Conservation (phyloP, 73 alveolate genomes). For the Paramecium sexaurelia region DNA sequence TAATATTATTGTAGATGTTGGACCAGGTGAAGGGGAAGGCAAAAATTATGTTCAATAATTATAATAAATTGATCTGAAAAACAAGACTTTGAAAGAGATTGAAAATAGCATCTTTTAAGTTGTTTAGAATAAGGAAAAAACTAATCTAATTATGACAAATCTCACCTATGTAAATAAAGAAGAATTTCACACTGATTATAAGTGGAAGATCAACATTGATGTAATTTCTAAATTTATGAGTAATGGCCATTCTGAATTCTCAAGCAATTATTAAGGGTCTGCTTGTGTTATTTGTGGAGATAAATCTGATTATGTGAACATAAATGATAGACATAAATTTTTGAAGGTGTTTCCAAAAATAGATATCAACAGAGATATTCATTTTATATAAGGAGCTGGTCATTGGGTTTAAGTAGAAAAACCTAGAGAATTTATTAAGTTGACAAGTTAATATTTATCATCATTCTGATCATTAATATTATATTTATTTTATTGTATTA, state of each 20-base stretch:
- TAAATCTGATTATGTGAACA: conserved; percentile 23
- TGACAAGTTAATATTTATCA: neutral
- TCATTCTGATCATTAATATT: neutral
- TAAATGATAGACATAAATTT: neutral
- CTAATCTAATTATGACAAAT: neutral
- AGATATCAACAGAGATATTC: neutral
- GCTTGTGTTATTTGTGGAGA: conserved; percentile 48
- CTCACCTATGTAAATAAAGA: neutral
- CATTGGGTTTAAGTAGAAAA: conserved; percentile 62
- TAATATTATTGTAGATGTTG: conserved; percentile 26
- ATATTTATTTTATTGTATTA: neutral
- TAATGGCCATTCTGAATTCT: conserved; percentile 1
- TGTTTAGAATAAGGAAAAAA: neutral
- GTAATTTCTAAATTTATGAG: conserved; percentile 17
- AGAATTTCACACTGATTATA: neutral
- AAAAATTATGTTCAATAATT: neutral
- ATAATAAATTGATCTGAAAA: neutral
- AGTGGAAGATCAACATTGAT: conserved; percentile 1
- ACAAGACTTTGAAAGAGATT: neutral
- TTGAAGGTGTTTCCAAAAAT: neutral
- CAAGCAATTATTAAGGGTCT: neutral
- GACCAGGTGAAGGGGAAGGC: conserved; percentile 54
- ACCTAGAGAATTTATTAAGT: conserved; percentile 39
- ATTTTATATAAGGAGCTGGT: conserved; percentile 62
- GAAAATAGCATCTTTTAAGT: neutral